Evolutionary conservation across 495 filamentous ascomycete species (phyloP), one percentile per base, ranked within the genome.

Genomic region (Neurospora discreta): DNA sequence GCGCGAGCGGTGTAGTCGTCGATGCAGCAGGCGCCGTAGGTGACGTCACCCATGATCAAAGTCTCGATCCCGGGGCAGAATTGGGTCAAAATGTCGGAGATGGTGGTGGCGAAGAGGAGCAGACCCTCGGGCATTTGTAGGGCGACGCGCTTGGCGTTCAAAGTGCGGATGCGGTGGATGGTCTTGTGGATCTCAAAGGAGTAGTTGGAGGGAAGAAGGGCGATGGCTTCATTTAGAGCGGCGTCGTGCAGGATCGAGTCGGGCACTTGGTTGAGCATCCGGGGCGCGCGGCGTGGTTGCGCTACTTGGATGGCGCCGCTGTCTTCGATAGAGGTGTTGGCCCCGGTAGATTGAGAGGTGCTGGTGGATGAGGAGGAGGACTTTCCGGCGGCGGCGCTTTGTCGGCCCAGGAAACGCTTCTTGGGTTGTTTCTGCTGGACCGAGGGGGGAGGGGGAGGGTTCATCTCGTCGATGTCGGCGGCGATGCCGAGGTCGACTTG

Each of bases 161-260:
- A 87, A 11, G 88, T 89, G 52, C 93, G 93, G 76, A 99, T 93
- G 38, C 94, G 89, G 80, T 98, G 93, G 78, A 99, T 95, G 3
- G 95, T 98, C 80, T 99, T 98, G 78, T 91, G 95, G 69, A 99
- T 94, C 81, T 99, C 95, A 78, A 99, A 99, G 58, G 92, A 93
- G 85, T 98, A 99, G 84, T 99, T 98, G 20, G 88, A 81, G 3
- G 95, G 95, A 7, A 99, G 89, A 23, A 98, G 88, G 4, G 88
- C 84, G 67, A 98, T 94, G 3, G 95, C 95, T 18, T 88, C 91
- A 81, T 93, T 93, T 74, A 99, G 91, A n/a, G 91, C 92, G 52
- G 89, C 83, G 79, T 98, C 93, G 71, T 95, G 83, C 30, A 95
- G 85, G 73, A 99, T 98, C 71, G 93, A 91, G 3, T 89, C 81